phyloP scores from a whole-genome alignment of 345 rosid genomes.

The Draba incana region DNA sequence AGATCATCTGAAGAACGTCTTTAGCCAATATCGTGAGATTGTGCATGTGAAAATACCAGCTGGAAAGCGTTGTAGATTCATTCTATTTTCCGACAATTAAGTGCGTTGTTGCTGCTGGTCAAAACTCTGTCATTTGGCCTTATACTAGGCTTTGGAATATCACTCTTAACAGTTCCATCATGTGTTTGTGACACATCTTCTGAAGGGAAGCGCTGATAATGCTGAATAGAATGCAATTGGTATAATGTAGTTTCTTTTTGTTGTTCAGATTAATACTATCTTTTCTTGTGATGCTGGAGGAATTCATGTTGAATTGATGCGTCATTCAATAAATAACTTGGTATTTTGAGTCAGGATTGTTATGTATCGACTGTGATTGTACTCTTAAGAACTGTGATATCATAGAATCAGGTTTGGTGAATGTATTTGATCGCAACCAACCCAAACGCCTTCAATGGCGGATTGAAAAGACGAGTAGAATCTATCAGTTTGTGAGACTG shows the following conservation, averaged over 20 bases:
- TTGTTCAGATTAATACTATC: too few species aligned
- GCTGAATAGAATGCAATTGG: conserved; percentile 68
- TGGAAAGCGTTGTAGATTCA: conserved; percentile 87
- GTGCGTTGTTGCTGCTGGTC: conserved; percentile 5
- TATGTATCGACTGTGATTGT: conserved; percentile 59
- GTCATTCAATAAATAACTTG: too few species aligned
- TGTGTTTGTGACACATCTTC: conserved; percentile 23
- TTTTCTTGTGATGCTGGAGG: too few species aligned
- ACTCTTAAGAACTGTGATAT: conserved; percentile 40
- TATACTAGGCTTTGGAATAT: background rate
- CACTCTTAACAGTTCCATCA: background rate
- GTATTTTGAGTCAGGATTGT: conserved; percentile 57
- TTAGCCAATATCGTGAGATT: conserved; percentile 78
- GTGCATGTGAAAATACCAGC: conserved; percentile 83
- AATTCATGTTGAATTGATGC: too few species aligned
- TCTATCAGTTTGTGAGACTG: conserved; percentile 10
- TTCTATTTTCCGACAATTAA: conserved; percentile 85
- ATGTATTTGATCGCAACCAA: conserved; percentile 50
- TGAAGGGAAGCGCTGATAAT: conserved; percentile 75
- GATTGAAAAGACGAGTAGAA: conserved; percentile 36
- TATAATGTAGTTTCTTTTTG: too few species aligned
- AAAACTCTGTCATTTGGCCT: background rate
- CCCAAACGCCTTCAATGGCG: conserved; percentile 52
- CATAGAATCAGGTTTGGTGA: conserved; percentile 43
- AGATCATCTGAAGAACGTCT: conserved; percentile 71